Evolutionary conservation across 148 eudicot species (phyloP).

Genomic region (Diospyros kaki): DNA sequence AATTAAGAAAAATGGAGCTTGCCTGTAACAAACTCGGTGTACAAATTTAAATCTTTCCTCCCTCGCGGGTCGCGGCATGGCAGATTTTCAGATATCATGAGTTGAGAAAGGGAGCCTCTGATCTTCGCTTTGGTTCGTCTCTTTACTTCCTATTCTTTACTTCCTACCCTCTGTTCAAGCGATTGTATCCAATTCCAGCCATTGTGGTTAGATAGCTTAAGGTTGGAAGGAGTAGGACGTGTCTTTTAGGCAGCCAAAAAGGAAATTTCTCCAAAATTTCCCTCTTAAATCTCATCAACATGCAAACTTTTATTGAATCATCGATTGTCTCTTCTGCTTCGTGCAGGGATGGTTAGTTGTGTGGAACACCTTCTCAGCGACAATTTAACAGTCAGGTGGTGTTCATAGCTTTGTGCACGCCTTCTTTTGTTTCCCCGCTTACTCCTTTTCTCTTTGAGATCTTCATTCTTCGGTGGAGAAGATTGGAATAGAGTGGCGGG

Average conservation of each 20-base stretch:
- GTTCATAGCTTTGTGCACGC: neutral
- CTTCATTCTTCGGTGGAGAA: neutral
- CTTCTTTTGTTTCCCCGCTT: neutral
- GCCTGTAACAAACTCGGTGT: too few relatives aligned
- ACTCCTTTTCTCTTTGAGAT: neutral
- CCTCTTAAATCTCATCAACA: neutral
- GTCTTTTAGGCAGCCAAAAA: neutral
- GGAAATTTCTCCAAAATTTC: neutral
- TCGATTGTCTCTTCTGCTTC: neutral
- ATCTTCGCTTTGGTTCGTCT: neutral
- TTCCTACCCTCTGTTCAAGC: neutral
- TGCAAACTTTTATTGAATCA: neutral
- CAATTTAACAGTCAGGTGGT: conserved; percentile 20
- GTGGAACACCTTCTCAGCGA: neutral
- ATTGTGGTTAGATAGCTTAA: neutral
- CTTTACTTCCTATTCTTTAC: neutral
- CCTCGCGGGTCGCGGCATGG: too few relatives aligned
- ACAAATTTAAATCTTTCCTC: too few relatives aligned
- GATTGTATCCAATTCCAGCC: neutral
- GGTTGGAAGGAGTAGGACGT: neutral
- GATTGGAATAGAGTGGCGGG: neutral
- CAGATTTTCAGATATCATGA: conserved; percentile 1
- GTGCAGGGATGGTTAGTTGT: neutral
- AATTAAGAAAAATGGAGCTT: too few relatives aligned
- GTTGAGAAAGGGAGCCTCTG: neutral